phyloP scores from a whole-genome alignment of 2,329 filamentous ascomycete genomes.

The Bimuria novae-zelandiae region DNA sequence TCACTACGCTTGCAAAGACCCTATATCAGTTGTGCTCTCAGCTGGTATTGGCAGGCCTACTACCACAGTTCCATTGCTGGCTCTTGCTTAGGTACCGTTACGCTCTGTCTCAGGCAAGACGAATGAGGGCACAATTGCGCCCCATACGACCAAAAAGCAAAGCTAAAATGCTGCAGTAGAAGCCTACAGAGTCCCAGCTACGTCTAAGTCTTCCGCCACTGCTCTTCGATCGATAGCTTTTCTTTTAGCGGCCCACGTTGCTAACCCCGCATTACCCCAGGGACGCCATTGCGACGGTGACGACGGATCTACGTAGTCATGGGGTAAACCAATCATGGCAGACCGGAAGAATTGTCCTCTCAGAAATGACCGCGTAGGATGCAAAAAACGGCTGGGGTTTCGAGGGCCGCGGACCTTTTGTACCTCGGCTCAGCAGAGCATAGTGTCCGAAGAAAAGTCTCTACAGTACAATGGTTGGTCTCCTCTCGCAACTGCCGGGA shows the following conservation, averaged over 20 bases:
- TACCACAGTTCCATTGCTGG: too few species aligned
- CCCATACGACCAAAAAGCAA: not conserved
- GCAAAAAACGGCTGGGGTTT: too few species aligned
- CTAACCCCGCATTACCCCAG: conserved; percentile 8
- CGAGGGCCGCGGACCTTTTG: too few species aligned
- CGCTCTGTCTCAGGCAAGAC: too few species aligned
- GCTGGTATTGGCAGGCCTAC: too few species aligned
- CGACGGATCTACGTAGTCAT: not conserved
- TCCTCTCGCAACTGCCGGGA: too few species aligned
- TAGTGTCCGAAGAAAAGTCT: too few species aligned
- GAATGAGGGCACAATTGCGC: not conserved
- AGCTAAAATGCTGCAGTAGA: not conserved
- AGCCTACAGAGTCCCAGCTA: not conserved
- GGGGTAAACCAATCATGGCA: not conserved
- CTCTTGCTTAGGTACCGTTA: too few species aligned
- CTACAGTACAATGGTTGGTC: too few species aligned
- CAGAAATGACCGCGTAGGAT: too few species aligned
- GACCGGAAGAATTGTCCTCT: not conserved
- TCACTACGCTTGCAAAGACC: not conserved
- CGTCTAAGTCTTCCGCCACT: not conserved
- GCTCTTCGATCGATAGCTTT: not conserved
- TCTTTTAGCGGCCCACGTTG: not conserved
- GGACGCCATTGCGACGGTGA: not conserved
- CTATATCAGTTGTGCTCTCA: too few species aligned
- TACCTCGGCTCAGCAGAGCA: too few species aligned